Percentiles rank a stretch among this genome's conserved stretches.
phyloP scores from a whole-genome alignment of 495 filamentous ascomycete genomes.

The Aspergillus steynii region DNA sequence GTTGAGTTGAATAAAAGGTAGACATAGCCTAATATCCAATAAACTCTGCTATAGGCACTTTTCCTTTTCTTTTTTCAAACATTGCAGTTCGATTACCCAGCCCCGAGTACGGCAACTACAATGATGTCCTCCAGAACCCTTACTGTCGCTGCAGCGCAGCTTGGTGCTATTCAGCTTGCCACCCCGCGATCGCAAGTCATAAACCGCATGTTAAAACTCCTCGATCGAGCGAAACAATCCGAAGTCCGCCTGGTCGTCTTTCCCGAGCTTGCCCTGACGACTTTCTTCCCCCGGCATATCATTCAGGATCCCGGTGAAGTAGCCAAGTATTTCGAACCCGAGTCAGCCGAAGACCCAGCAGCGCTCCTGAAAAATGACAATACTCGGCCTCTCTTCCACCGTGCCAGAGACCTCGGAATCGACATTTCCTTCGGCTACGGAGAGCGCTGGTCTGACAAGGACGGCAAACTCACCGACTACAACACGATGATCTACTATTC shows the following conservation, averaged over 20 bases:
- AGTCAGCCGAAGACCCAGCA: no score
- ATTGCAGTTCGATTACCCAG: no score
- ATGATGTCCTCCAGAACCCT: constrained; percentile 28
- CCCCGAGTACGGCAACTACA: constrained; percentile 14
- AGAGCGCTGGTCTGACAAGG: constrained; percentile 26
- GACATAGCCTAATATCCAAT: no score
- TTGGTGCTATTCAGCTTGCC: constrained; percentile 40
- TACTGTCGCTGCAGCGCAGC: constrained; percentile 45
- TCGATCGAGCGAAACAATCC: constrained; percentile 33
- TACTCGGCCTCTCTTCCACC: constrained; percentile 44
- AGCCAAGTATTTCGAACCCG: constrained; percentile 43
- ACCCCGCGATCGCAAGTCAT: constrained; percentile 35
- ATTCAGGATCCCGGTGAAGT: constrained; percentile 37
- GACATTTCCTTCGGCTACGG: constrained; percentile 52
- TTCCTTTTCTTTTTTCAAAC: no score
- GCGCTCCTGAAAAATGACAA: constrained; percentile 24
- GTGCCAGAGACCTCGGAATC: constrained; percentile 37
- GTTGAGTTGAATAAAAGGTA: no score
- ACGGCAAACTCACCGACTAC: constrained; percentile 32
- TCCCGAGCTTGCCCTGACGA: constrained; percentile 49
- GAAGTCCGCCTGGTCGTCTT: constrained; percentile 47
- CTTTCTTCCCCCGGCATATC: constrained; percentile 50
- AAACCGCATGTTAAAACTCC: constrained; percentile 41
- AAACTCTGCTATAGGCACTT: no score
- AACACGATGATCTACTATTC: constrained; percentile 51